A percentile compares a stretch with the other conserved stretches of the same genome.
phyloP scores from a whole-genome alignment of 768 basidiomycete species.

The Kwoniella heveanensis region DNA sequence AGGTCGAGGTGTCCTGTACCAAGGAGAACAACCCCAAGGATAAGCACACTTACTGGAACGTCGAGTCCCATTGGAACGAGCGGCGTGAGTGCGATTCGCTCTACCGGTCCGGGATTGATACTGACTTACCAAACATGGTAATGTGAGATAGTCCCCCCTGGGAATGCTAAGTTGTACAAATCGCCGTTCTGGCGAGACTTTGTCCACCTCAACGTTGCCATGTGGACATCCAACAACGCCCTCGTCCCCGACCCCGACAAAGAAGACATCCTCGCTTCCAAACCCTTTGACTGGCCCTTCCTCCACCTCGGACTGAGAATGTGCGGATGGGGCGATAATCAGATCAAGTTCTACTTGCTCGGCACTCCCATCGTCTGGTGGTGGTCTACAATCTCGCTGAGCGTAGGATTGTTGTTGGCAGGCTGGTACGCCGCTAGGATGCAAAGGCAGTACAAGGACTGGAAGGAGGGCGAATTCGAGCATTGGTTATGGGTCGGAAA shows the following conservation, averaged over 20 bases:
- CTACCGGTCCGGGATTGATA: too few relatives aligned
- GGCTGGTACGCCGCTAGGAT: slow-evolving; percentile 73
- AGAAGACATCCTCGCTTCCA: slow-evolving; percentile 93
- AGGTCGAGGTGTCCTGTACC: slow-evolving; percentile 92
- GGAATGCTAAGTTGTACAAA: slow-evolving; percentile 76
- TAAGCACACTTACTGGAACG: slow-evolving; percentile 93
- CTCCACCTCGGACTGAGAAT: slow-evolving; percentile 86
- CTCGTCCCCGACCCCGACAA: slow-evolving; percentile 97
- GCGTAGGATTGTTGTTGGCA: slow-evolving; percentile 57
- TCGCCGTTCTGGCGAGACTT: slow-evolving; percentile 96
- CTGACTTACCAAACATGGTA: too few relatives aligned
- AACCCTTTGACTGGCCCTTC: slow-evolving; percentile 91
- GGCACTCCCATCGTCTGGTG: slow-evolving; percentile 94
- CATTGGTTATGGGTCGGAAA: slow-evolving; percentile 91
- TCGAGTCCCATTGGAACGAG: slow-evolving; percentile 96
- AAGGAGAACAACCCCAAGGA: slow-evolving; percentile 81
- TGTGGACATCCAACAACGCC: slow-evolving; percentile 99
- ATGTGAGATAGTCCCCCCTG: slow-evolving; percentile 68
- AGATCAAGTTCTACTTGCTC: slow-evolving; percentile 88
- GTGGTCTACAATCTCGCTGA: slow-evolving; percentile 71
- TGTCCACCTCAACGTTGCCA: slow-evolving; percentile 97
- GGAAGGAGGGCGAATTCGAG: slow-evolving; percentile 89
- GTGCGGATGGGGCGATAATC: slow-evolving; percentile 91
- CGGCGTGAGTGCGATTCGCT: slow-evolving; percentile 81
- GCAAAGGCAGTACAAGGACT: slow-evolving; percentile 88